Percentiles rank a stretch among this genome's conserved stretches.
Conservation (phyloP, 768 basidiomycete genomes). For the Tylopilus vinaceipallidus region DNA sequence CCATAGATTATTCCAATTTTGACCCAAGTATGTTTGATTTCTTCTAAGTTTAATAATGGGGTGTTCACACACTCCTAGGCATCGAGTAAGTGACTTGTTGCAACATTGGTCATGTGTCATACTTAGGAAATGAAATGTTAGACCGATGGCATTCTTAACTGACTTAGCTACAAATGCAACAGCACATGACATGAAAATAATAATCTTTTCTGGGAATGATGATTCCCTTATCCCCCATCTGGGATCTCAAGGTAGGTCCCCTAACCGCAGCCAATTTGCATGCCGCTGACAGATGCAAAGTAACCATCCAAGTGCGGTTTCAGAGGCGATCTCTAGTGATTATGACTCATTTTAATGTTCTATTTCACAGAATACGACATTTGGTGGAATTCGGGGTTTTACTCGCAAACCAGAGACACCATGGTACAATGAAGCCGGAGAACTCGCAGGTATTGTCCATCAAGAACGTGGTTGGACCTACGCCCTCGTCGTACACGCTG, state of each 20-base stretch:
- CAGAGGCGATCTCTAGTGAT: neutral
- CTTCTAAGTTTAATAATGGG: neutral
- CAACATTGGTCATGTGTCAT: neutral
- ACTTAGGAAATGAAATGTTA: constrained; percentile 28
- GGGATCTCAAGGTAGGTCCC: constrained; percentile 55
- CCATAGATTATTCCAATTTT: constrained; percentile 13
- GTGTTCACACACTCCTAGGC: constrained; percentile 22
- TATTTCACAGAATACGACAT: constrained; percentile 63
- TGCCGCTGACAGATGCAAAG: constrained; percentile 30
- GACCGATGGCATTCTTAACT: constrained; percentile 61
- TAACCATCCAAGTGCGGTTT: constrained; percentile 51
- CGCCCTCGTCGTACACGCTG: constrained; percentile 36
- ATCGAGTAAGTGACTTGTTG: constrained; percentile 28
- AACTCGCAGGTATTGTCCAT: constrained; percentile 67
- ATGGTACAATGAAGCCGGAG: constrained; percentile 58
- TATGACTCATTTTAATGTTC: neutral
- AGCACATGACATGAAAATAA: constrained; percentile 45
- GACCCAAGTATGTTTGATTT: constrained; percentile 34
- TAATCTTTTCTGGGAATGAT: constrained; percentile 68
- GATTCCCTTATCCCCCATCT: constrained; percentile 64
- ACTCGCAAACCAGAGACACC: constrained; percentile 64
- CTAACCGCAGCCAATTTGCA: neutral
- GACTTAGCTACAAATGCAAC: constrained; percentile 68
- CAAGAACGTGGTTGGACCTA: constrained; percentile 67
- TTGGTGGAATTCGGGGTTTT: constrained; percentile 76